Base-by-base conservation (phyloP, 305 asterid species). In the Ajuga reptans region DNA sequence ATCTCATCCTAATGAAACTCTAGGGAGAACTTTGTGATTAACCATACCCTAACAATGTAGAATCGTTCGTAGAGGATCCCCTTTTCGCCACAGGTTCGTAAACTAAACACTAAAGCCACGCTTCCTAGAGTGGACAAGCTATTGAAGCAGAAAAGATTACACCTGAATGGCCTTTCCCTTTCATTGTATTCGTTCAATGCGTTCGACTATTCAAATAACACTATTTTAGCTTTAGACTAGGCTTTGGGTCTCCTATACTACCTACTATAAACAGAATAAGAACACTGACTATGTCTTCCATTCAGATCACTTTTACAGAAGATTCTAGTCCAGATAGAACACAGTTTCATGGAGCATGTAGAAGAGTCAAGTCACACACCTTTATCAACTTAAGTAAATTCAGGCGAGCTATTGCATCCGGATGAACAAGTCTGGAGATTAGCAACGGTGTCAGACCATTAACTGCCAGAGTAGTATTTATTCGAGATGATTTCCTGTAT, bases 391-490 rank as follows among this genome's bases (percentile, higher is more conserved):
- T 89, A 66, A 94, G 98, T 66, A 94, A 82, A 78, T 86, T 94
- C 77, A 94, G 82, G 34, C 99, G 92, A 79, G 96, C 96, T 69
- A 94, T 94, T 14, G 99, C 99, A 84, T 94, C 94, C 70, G 93
- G 95, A 79, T 91, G 98, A 79, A 83, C 95, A 69, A 94, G 94
- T 74, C 97, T 85, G n/a, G 85, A 87, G 52, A 94, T 87, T 55
- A 94, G 88, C 77, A 94, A 83, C 10, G 96, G 96, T 8, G 99
- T 91, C 86, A 94, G 84, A 46, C 99, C 99, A 82, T 86, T 94
- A 64, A 91, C 95, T 50, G 99, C 98, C 65, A 94, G 84, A 54
- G 97, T 91, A 18, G 98, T 91, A 80, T 94, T 94, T 72, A 94
- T 86, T 71, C 96, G 91, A 74, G 96, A 83, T 66, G 99, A 94